Base-by-base conservation (phyloP, 1,284 basidiomycete species). In the Naganishia sp. region DNA sequence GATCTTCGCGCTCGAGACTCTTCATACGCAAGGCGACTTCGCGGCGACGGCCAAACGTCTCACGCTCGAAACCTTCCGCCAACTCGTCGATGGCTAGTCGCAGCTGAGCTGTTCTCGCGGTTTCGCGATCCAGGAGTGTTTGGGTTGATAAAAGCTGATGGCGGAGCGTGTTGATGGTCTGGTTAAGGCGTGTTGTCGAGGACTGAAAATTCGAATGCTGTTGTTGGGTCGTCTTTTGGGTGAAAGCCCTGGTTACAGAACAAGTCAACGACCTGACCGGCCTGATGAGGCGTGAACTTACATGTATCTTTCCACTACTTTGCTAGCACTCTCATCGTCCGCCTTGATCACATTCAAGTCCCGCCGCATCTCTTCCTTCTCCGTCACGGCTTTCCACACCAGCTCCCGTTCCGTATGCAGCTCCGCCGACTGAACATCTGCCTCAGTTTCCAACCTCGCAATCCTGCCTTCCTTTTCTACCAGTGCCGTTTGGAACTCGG, bases 231-330 rank as follows among this genome's bases (percentile, higher is more conserved):
- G 89, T 87, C 21, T 86, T 83, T 76, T 94, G 91, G 1, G 90
- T 91, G 77, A 93, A 94, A 72, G 88, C 89, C 89, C 89, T 90
- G 69, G 7, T 6, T 25, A n/a, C 55, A 59, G 25, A 46, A 43
- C 53, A 10, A 6, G n/a, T 28, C 3, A 39, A 18, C 33, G 11
- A 39, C 57, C 53, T n/a, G 53, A 72, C 21, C 45, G 21, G 52
- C 21, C 18, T 45, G 23, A 33, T 7, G 28, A 52, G 18, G 46
- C 55, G 25, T 64, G 33, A 16, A 69, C 85, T 65, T 72, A 90
- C 91, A 93, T 94, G 77, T 94, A 94, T 55, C 90, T 84, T 63
- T 90, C 87, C 36, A 93, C 90, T 83, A 93, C 90, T 73, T 87
- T 89, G 13, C 88, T 87, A 0, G 91, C 90, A 1, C 87, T 85